Evolutionary conservation across 106 monocot genomes (phyloP).

Genomic region (Allium sativum): DNA sequence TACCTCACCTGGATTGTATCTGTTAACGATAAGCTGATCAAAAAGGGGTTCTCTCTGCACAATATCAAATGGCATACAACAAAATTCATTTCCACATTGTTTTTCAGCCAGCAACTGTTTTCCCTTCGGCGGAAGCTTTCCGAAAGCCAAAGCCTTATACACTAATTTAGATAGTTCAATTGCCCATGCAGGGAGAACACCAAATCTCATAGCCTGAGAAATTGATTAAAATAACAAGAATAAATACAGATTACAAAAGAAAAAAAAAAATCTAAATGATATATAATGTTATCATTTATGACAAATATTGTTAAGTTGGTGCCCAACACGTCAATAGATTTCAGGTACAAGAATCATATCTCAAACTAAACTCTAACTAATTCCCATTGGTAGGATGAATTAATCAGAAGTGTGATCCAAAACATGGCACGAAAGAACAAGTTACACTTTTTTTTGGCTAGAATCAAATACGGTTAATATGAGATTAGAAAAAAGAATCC

Average conservation of each 20-base stretch:
- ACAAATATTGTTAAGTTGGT: not conserved
- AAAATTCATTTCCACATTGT: slow-evolving; percentile 9
- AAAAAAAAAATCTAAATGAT: not conserved
- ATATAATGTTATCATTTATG: not conserved
- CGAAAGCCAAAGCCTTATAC: slow-evolving; percentile 34
- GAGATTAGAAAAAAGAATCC: too few species aligned
- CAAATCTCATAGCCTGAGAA: slow-evolving; percentile 92
- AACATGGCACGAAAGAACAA: too few species aligned
- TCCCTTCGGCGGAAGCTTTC: slow-evolving; percentile 5
- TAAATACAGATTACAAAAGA: not conserved
- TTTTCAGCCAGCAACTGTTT: slow-evolving; percentile 13
- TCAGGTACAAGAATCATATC: not conserved
- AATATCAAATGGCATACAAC: slow-evolving; percentile 56
- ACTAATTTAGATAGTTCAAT: slow-evolving; percentile 39
- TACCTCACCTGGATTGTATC: slow-evolving; percentile 92
- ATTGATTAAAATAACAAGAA: not conserved
- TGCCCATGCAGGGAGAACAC: slow-evolving; percentile 88
- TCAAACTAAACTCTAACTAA: not conserved
- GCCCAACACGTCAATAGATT: not conserved
- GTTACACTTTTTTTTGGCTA: too few species aligned
- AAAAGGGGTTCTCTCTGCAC: slow-evolving; percentile 90
- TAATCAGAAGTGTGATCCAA: not conserved
- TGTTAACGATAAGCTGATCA: slow-evolving; percentile 82
- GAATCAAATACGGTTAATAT: too few species aligned
- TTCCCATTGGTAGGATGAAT: not conserved